Conservation (phyloP, 2,329 filamentous ascomycete species). For the Cryphonectria carpinicola region DNA sequence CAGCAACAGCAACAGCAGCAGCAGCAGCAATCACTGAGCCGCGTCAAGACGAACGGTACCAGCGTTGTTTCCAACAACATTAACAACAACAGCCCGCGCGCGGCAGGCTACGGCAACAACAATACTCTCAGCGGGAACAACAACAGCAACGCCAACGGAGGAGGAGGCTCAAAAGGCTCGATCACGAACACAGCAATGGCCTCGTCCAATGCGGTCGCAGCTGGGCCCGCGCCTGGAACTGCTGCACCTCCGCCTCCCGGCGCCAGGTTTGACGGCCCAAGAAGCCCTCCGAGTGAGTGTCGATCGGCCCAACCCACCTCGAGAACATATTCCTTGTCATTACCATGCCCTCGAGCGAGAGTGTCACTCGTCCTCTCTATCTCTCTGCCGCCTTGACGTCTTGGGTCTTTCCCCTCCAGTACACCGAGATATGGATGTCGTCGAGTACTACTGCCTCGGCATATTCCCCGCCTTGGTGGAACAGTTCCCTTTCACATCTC, state of each 20-base stretch:
- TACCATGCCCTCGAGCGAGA: neutral
- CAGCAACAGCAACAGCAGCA: neutral
- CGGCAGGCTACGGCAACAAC: neutral
- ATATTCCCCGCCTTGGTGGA: slow-evolving; percentile 12
- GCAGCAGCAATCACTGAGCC: slow-evolving; percentile 39
- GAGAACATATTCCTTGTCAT: neutral
- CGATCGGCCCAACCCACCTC: slow-evolving; percentile 10
- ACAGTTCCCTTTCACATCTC: neutral
- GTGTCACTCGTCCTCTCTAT: neutral
- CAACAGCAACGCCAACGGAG: slow-evolving; percentile 6
- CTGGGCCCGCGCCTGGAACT: slow-evolving; percentile 13
- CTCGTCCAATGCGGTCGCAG: slow-evolving; percentile 36
- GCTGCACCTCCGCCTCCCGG: neutral
- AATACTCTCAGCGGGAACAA: neutral
- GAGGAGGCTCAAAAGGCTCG: slow-evolving; percentile 15
- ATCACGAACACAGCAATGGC: slow-evolving; percentile 34
- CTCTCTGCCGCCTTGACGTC: neutral
- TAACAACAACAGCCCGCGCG: neutral
- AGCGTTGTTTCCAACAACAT: slow-evolving; percentile 45
- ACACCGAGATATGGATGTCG: neutral
- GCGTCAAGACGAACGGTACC: slow-evolving; percentile 59
- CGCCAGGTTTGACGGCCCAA: slow-evolving; percentile 57
- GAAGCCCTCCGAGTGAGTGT: slow-evolving; percentile 65
- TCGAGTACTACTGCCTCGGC: slow-evolving; percentile 12
- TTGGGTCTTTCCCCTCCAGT: neutral